Conservation (phyloP, 2,329 filamentous ascomycete species). For the Aureobasidium sp. region DNA sequence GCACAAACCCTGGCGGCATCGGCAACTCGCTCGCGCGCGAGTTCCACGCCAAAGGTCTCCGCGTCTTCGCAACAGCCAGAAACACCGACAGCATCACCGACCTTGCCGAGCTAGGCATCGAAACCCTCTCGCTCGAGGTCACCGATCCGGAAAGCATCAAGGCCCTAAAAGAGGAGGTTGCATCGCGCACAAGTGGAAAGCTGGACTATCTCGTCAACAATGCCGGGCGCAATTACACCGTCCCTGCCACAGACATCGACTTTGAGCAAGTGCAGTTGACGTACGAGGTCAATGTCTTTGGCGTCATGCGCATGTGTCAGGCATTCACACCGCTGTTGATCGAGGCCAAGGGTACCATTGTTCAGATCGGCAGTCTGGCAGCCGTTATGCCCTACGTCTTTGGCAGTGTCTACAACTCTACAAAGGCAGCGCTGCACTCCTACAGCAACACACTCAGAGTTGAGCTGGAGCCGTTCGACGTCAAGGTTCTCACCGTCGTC, state of each 20-base stretch:
- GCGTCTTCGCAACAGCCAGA: slow-evolving; percentile 54
- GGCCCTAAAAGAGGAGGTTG: slow-evolving; percentile 40
- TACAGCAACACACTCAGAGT: slow-evolving; percentile 54
- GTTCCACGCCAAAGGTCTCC: slow-evolving; percentile 47
- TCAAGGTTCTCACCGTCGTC: slow-evolving; percentile 43
- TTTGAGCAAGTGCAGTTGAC: slow-evolving; percentile 39
- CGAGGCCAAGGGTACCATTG: slow-evolving; percentile 30
- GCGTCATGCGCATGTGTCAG: slow-evolving; percentile 52
- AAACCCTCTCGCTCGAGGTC: slow-evolving; percentile 50
- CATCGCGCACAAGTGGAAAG: slow-evolving; percentile 41
- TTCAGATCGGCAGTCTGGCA: slow-evolving; percentile 38
- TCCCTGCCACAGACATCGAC: slow-evolving; percentile 51
- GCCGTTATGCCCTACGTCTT: slow-evolving; percentile 39
- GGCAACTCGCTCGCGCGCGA: slow-evolving; percentile 53
- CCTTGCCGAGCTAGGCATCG: slow-evolving; percentile 44
- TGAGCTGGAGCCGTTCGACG: slow-evolving; percentile 47
- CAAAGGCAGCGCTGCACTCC: slow-evolving; percentile 53
- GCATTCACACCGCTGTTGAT: slow-evolving; percentile 50
- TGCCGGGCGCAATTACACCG: slow-evolving; percentile 50
- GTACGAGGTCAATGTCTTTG: slow-evolving; percentile 52
- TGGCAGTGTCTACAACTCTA: slow-evolving; percentile 47
- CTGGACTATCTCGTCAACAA: slow-evolving; percentile 56
- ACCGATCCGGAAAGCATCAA: slow-evolving; percentile 44
- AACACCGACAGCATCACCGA: slow-evolving; percentile 43
- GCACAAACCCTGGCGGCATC: slow-evolving; percentile 49